Conservation (phyloP, 2,329 filamentous ascomycete genomes). For the Ascochyta viciae-villosae region DNA sequence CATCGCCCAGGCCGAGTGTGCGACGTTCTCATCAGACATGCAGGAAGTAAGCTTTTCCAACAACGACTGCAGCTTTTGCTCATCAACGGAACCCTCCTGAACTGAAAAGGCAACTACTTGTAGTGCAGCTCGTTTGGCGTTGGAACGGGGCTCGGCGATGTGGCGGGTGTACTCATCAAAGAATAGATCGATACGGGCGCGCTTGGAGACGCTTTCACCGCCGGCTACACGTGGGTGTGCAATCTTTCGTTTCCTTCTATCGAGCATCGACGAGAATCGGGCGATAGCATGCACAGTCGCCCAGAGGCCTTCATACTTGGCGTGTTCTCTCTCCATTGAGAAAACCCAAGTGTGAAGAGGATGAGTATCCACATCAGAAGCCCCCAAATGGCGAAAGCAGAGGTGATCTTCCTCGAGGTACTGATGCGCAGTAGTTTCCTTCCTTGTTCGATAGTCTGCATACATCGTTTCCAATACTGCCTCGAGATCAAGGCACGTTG, state of each 20-base stretch:
- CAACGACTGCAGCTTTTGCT: constrained; percentile 62
- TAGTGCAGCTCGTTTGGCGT: constrained; percentile 57
- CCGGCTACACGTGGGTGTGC: constrained; percentile 26
- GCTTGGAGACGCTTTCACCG: constrained; percentile 44
- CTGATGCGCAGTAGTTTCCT: constrained; percentile 57
- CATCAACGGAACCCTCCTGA: constrained; percentile 48
- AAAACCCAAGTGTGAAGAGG: constrained; percentile 40
- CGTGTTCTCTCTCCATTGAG: constrained; percentile 43
- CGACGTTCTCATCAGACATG: constrained; percentile 72
- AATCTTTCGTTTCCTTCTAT: constrained; percentile 31
- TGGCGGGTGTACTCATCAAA: constrained; percentile 52
- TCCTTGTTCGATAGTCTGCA: constrained; percentile 76
- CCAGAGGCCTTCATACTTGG: constrained; percentile 46
- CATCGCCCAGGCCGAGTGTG: constrained; percentile 78
- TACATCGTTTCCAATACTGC: constrained; percentile 75
- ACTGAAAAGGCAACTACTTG: constrained; percentile 61
- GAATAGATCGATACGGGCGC: constrained; percentile 46
- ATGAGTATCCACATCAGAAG: constrained; percentile 37
- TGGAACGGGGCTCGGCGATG: constrained; percentile 42
- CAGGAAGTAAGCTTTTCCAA: constrained; percentile 65
- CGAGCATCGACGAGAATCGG: constrained; percentile 46
- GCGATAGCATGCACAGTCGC: constrained; percentile 50
- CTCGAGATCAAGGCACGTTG: constrained; percentile 57
- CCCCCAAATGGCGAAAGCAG: constrained; percentile 53
- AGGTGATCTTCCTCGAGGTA: constrained; percentile 79